phyloP scores from a whole-genome alignment of 768 basidiomycete genomes.

The Candolleomyces efflorescens region DNA sequence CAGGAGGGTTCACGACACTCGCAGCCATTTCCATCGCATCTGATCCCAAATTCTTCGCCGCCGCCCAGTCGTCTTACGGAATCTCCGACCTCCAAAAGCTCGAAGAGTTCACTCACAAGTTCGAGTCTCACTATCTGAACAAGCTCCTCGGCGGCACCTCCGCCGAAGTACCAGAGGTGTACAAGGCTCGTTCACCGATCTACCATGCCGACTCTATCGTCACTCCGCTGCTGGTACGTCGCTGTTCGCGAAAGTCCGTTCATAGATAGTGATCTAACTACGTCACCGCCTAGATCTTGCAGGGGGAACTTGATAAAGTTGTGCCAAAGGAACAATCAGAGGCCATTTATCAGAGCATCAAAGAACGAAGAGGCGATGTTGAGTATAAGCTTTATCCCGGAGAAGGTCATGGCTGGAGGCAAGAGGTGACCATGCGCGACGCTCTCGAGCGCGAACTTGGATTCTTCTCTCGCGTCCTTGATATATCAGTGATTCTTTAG shows the following conservation, averaged over 20 bases:
- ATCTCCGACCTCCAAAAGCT: constrained; percentile 59
- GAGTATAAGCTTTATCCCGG: constrained; percentile 60
- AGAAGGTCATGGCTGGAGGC: constrained; percentile 65
- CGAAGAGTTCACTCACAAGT: constrained; percentile 67
- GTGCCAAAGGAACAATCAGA: constrained; percentile 68
- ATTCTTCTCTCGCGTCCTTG: constrained; percentile 50
- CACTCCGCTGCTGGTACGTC: constrained; percentile 57
- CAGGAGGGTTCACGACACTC: constrained; percentile 72
- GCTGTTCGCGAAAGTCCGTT: neutral
- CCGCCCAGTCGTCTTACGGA: constrained; percentile 63
- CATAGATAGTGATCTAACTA: neutral
- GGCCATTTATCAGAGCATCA: constrained; percentile 50
- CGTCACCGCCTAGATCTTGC: constrained; percentile 47
- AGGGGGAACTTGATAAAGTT: constrained; percentile 58
- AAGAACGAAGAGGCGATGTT: constrained; percentile 44
- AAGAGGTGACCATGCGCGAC: constrained; percentile 48
- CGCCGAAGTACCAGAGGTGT: constrained; percentile 53
- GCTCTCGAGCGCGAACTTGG: constrained; percentile 48
- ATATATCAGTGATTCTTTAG: constrained; percentile 7
- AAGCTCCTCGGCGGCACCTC: constrained; percentile 61
- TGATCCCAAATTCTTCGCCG: constrained; percentile 50
- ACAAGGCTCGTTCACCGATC: constrained; percentile 58
- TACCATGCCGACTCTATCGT: constrained; percentile 58
- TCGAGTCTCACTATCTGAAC: constrained; percentile 54
- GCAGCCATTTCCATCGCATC: constrained; percentile 37